These are phyloP conservation scores for Vararia minispora DNA, from an alignment of 768 basidiomycete genomes.

Conservation along the genomic window DNA sequence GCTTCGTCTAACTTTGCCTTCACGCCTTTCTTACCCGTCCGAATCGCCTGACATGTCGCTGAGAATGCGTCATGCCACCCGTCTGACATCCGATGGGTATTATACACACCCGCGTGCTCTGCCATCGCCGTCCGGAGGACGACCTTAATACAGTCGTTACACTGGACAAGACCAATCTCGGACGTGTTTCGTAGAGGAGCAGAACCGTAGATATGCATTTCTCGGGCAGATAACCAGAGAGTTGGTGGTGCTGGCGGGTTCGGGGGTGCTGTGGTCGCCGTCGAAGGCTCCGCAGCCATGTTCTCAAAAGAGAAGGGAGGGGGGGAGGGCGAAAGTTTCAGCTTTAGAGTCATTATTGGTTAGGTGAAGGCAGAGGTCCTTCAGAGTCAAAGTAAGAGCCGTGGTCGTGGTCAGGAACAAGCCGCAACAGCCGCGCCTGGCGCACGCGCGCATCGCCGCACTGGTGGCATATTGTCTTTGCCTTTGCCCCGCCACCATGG, in stretches of 20 bases:
- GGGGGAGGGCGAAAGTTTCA: conserved; percentile 26
- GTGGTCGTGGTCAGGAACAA: no score
- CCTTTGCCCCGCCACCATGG: no score
- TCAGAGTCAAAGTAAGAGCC: no score
- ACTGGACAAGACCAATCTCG: conserved; percentile 57
- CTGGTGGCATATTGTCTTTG: no score
- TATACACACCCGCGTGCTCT: conserved; percentile 62
- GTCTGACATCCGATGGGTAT: neutral
- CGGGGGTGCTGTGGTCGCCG: conserved; percentile 20
- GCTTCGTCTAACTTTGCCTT: conserved; percentile 48
- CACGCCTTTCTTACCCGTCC: conserved; percentile 41
- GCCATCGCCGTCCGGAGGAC: conserved; percentile 61
- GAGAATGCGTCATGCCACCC: neutral
- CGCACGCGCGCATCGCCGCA: no score
- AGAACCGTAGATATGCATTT: conserved; percentile 83
- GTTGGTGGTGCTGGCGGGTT: conserved; percentile 64
- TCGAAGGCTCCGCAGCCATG: conserved; percentile 21
- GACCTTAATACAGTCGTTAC: conserved; percentile 75
- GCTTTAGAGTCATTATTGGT: conserved; percentile 35
- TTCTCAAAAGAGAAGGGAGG: conserved; percentile 55
- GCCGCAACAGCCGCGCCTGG: no score
- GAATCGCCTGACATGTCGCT: conserved; percentile 56
- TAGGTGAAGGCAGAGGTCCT: no score
- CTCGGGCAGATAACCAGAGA: conserved; percentile 72
- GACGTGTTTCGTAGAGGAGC: conserved; percentile 49